Evolutionary conservation across 2,329 filamentous ascomycete genomes (phyloP).

Genomic region (Penicillium freii): DNA sequence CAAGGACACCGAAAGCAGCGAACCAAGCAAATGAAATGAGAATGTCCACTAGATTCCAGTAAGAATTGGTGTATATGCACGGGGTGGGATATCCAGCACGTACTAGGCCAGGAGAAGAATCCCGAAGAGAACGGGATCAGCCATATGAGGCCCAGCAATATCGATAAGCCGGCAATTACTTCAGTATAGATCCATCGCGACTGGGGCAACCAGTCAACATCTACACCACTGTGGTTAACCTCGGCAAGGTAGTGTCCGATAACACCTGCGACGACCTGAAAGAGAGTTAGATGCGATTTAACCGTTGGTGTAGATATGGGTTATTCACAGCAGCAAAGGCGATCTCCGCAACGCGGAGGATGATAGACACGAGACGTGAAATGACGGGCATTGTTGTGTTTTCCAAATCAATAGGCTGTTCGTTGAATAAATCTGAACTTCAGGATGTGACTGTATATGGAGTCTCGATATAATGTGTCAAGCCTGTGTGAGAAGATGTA

Average conservation of each 20-base stretch:
- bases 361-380: constrained; percentile 55
- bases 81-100: constrained; percentile 7
- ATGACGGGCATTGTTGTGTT: constrained; percentile 49
- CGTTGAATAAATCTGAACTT: not conserved
- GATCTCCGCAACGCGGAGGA: constrained; percentile 62
- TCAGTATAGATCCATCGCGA: constrained; percentile 73
- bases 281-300: constrained; percentile 13
- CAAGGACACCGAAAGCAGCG: constrained; percentile 64
- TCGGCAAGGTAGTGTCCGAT: constrained; percentile 64
- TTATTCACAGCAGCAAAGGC: constrained; percentile 64
- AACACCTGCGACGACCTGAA: constrained; percentile 61
- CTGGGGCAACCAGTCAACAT: constrained; percentile 53
- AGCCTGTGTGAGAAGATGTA: not conserved
- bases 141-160: constrained; percentile 69
- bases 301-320: not conserved
- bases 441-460: not conserved
- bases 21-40: constrained; percentile 70
- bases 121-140: constrained; percentile 66
- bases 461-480: not conserved
- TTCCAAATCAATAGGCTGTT: not conserved
- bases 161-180: constrained; percentile 66
- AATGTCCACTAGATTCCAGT: constrained; percentile 55
- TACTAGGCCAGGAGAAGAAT: constrained; percentile 66
- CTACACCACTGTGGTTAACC: constrained; percentile 26
- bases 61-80: not conserved